A percentile compares a stretch with the other conserved stretches of the same genome.
These are phyloP conservation scores for Anthracocystis walkeri DNA, from an alignment of 1,284 basidiomycete genomes.

Conservation along the genomic window DNA sequence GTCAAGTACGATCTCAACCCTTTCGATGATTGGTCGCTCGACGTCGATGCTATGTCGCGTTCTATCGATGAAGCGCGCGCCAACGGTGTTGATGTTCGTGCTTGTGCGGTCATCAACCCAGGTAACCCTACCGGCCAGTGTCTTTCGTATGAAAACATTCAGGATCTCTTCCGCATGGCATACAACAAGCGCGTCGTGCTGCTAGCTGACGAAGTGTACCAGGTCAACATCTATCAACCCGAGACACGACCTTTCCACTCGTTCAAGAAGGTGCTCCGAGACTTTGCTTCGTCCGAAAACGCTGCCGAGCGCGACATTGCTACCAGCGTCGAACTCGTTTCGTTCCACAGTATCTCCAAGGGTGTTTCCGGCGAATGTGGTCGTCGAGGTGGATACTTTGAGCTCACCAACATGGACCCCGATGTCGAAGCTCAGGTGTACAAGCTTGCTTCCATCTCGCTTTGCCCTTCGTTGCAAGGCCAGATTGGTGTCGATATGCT, in stretches of 20 bases:
- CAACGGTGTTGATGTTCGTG: conserved; percentile 73
- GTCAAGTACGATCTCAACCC: conserved; percentile 92
- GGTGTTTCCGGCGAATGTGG: conserved; percentile 67
- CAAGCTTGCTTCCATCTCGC: conserved; percentile 65
- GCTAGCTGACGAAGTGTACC: conserved; percentile 69
- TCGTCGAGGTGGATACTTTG: conserved; percentile 67
- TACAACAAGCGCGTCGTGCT: conserved; percentile 63
- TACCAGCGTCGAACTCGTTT: conserved; percentile 64
- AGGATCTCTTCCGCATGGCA: conserved; percentile 61
- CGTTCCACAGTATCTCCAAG: conserved; percentile 67
- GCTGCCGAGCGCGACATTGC: conserved; percentile 55
- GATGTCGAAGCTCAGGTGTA: conserved; percentile 65
- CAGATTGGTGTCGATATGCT: conserved; percentile 68
- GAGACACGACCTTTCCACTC: conserved; percentile 63
- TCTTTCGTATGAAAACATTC: conserved; percentile 60
- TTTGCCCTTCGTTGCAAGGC: conserved; percentile 66
- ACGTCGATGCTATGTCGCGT: conserved; percentile 77
- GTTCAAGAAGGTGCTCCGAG: conserved; percentile 67
- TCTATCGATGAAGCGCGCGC: conserved; percentile 78
- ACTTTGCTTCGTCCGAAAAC: conserved; percentile 47
- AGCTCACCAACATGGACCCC: conserved; percentile 65
- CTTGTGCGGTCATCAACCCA: conserved; percentile 67
- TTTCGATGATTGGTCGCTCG: conserved; percentile 85
- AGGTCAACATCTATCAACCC: conserved; percentile 66
- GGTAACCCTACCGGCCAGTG: conserved; percentile 68